Conservation (phyloP, 768 basidiomycete species). For the Termitomyces sp. region DNA sequence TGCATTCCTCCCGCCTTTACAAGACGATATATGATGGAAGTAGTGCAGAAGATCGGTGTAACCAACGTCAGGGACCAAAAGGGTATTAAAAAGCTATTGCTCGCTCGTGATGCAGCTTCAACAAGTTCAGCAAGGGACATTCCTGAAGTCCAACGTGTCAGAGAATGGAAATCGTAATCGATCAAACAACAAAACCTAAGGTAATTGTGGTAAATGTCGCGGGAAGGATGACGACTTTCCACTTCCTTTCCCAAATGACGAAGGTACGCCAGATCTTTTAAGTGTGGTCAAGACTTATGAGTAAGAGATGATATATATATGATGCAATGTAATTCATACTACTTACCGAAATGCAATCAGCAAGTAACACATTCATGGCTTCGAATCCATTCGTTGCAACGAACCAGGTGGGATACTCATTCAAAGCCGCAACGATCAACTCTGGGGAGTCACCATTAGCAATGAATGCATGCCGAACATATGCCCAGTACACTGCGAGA, state of each 20-base stretch:
- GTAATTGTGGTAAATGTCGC: neutral
- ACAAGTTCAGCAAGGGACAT: neutral
- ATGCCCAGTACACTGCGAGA: slow-evolving; percentile 1
- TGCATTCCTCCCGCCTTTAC: neutral
- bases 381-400: neutral
- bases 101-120: neutral
- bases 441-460: neutral
- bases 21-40: slow-evolving; percentile 9
- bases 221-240: neutral
- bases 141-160: neutral
- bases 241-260: neutral
- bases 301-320: neutral
- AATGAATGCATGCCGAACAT: slow-evolving; percentile 1
- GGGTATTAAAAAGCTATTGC: neutral
- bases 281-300: neutral
- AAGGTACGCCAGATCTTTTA: neutral
- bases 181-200: neutral
- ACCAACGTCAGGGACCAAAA: slow-evolving; percentile 2
- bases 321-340: neutral
- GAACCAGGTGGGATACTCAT: neutral
- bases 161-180: neutral
- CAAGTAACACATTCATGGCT: neutral
- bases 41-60: slow-evolving; percentile 9
- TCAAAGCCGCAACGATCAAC: neutral
- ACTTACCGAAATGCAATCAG: neutral